These are phyloP conservation scores for Falciphora oryzae DNA, from an alignment of 2,329 filamentous ascomycete genomes.

Conservation along the genomic window DNA sequence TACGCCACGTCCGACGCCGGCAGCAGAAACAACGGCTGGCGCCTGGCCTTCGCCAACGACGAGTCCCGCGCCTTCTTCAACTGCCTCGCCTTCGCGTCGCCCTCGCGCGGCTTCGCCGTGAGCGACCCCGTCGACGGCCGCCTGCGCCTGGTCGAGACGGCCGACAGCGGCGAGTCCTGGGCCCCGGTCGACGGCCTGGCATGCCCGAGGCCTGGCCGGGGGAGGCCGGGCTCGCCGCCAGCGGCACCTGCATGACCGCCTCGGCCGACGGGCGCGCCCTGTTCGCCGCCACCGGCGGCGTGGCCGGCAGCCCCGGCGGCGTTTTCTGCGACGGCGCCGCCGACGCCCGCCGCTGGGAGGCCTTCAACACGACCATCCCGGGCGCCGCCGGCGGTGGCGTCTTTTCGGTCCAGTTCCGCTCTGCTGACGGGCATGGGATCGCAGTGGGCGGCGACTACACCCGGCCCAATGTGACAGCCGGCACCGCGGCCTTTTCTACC, in stretches of 20 bases:
- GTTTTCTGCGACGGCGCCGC: conserved; percentile 24
- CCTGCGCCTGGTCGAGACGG: conserved; percentile 26
- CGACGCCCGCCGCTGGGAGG: conserved; percentile 22
- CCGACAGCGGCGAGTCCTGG: conserved; percentile 25
- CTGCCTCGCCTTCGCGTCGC: conserved; percentile 25
- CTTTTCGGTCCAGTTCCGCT: conserved; percentile 26
- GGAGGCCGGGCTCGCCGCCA: conserved; percentile 27
- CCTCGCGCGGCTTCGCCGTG: conserved; percentile 23
- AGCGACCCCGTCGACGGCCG: conserved; percentile 28
- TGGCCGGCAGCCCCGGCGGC: conserved; percentile 20
- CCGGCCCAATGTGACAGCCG: conserved; percentile 16
- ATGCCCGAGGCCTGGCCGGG: conserved; percentile 23
- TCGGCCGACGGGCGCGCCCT: conserved; percentile 23
- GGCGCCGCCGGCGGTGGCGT: conserved; percentile 24
- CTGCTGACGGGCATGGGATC: conserved; percentile 21
- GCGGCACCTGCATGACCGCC: conserved; percentile 27
- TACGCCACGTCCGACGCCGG: conserved; percentile 26
- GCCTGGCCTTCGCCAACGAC: conserved; percentile 21
- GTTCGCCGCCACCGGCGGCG: conserved; percentile 24
- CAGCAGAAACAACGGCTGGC: conserved; percentile 16
- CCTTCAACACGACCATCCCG: conserved; percentile 19
- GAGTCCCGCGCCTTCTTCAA: conserved; percentile 28
- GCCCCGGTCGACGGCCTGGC: conserved; percentile 19
- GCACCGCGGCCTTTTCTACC: conserved; percentile 24
- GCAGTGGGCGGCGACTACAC: conserved; percentile 27